Percentiles rank a stretch among this genome's conserved stretches.
phyloP scores from a whole-genome alignment of 441 rosid genomes.

The Brassica balearica region DNA sequence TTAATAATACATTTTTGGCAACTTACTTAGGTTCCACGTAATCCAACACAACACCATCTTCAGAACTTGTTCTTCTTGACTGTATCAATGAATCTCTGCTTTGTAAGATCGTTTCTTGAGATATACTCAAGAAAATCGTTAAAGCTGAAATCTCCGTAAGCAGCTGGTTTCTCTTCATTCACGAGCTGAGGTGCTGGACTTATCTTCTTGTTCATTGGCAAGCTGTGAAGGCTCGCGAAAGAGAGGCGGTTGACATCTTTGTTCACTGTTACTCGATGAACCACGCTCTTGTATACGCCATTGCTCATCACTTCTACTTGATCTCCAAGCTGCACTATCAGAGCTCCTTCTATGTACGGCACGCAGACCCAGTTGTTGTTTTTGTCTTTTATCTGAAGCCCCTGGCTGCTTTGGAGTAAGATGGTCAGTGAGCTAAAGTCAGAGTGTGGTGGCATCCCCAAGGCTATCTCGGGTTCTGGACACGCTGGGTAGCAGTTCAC shows the following conservation, averaged over 20 bases:
- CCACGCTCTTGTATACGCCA: conserved; percentile 65
- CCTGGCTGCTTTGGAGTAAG: conserved; percentile 61
- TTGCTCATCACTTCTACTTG: conserved; percentile 82
- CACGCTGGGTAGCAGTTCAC: conserved; percentile 78
- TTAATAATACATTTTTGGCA: not conserved
- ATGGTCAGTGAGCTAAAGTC: conserved; percentile 71
- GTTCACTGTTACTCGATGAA: conserved; percentile 61
- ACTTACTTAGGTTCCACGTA: not conserved
- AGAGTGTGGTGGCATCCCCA: conserved; percentile 76
- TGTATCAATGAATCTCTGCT: conserved; percentile 49
- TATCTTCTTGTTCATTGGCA: conserved; percentile 57
- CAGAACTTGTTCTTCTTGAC: conserved; percentile 41
- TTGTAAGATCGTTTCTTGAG: conserved; percentile 44
- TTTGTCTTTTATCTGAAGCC: conserved; percentile 60
- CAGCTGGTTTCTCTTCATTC: conserved; percentile 47
- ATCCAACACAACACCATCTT: conserved; percentile 9
- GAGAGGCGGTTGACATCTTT: conserved; percentile 54
- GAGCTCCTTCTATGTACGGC: conserved; percentile 56
- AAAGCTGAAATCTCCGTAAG: conserved; percentile 63
- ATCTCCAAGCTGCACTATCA: conserved; percentile 69
- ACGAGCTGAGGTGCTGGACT: conserved; percentile 59
- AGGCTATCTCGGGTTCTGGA: conserved; percentile 70
- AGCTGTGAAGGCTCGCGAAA: conserved; percentile 71
- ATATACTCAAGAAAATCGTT: conserved; percentile 56
- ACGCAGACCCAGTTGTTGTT: conserved; percentile 57